Conservation (phyloP, 805 yeast genomes). For the Hanseniaspora nectarophila region DNA sequence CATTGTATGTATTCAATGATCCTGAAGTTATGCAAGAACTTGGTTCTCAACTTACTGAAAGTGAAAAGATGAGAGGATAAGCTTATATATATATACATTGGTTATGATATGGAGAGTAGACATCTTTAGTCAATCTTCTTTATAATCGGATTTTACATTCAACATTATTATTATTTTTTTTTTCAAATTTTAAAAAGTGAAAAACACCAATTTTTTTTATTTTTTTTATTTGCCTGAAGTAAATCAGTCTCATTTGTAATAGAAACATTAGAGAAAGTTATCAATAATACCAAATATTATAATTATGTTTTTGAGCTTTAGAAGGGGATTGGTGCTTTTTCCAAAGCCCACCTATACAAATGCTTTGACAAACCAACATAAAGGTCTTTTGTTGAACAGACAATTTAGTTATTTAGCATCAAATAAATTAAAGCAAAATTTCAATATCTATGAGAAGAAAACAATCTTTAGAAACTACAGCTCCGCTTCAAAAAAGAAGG, state of each 20-base stretch:
- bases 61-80: conserved; percentile 13
- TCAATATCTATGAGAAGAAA: background rate
- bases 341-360: background rate
- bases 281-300: too few relatives aligned
- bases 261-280: too few relatives aligned
- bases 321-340: background rate
- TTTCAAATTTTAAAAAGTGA: background rate
- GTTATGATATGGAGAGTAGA: background rate
- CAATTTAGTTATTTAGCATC: background rate
- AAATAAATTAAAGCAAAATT: background rate
- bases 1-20: conserved; percentile 9
- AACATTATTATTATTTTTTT: background rate
- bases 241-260: too few relatives aligned
- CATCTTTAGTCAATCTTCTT: background rate
- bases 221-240: too few relatives aligned
- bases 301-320: background rate
- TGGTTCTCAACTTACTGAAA: conserved; percentile 3
- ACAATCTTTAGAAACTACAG: background rate
- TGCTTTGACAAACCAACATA: background rate
- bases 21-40: conserved; percentile 11
- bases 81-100: background rate
- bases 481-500: background rate
- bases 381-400: background rate
- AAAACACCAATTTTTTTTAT: too few relatives aligned
- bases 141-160: background rate